These are phyloP conservation scores for Microdochium nivale DNA, from an alignment of 2,329 filamentous ascomycete genomes.

Conservation along the genomic window DNA sequence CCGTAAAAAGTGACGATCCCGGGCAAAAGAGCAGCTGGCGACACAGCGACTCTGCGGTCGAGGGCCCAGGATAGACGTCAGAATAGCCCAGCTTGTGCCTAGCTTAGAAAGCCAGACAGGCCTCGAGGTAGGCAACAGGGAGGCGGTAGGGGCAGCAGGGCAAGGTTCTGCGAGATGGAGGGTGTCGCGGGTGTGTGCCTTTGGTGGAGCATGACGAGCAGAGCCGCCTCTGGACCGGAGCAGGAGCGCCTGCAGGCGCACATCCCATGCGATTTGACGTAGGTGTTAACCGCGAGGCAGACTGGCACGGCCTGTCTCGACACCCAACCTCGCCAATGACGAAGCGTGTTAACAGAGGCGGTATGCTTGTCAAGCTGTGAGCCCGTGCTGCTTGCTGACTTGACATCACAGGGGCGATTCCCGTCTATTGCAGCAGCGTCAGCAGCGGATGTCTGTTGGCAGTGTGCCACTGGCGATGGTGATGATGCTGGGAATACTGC, in stretches of 20 bases:
- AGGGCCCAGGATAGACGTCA: not conserved
- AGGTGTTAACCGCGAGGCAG: not conserved
- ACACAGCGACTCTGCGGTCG: no score
- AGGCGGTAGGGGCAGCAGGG: not conserved
- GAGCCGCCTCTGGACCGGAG: not conserved
- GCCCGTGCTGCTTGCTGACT: not conserved
- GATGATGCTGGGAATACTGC: no score
- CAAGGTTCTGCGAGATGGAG: not conserved
- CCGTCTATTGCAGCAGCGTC: no score
- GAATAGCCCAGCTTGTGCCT: not conserved
- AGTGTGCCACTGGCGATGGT: no score
- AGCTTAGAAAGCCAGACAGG: not conserved
- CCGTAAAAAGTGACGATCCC: no score
- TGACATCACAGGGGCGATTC: not conserved
- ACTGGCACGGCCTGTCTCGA: no score
- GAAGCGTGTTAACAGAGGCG: no score
- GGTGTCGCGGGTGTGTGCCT: not conserved
- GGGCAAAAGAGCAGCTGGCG: no score
- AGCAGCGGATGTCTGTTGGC: no score
- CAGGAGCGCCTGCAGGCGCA: no score
- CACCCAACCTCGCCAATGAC: no score
- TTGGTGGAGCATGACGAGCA: slow-evolving; percentile 1
- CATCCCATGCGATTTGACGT: not conserved
- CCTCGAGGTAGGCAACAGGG: not conserved
- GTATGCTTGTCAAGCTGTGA: no score